Conservation (phyloP, 2,329 filamentous ascomycete species). For the Venturia carpophila region DNA sequence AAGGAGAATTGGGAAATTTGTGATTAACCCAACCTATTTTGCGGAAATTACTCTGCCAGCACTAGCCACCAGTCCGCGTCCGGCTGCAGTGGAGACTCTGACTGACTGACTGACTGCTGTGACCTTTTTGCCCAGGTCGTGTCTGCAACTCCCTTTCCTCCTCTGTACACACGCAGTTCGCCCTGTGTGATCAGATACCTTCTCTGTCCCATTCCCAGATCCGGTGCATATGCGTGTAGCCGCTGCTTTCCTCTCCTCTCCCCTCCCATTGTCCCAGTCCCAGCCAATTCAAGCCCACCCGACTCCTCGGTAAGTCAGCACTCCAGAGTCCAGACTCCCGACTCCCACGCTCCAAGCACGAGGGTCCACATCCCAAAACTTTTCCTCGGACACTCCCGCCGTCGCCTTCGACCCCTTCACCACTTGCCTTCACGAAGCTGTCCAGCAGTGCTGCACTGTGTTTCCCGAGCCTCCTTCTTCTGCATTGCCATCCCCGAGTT, state of each 20-base stretch:
- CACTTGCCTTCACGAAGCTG: background rate
- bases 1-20: constrained; percentile 9
- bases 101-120: background rate
- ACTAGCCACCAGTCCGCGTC: constrained; percentile 12
- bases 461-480: background rate
- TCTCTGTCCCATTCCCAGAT: background rate
- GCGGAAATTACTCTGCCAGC: constrained; percentile 8
- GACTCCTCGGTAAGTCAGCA: constrained; percentile 3
- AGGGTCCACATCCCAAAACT: constrained; percentile 6
- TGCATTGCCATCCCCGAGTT: background rate
- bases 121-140: background rate
- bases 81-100: constrained; percentile 9
- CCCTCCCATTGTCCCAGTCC: no score
- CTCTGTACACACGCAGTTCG: background rate
- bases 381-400: constrained; percentile 9
- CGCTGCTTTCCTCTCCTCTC: background rate
- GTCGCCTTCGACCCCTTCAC: background rate
- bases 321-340: constrained; percentile 13
- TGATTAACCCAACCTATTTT: constrained; percentile 11
- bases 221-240: constrained; percentile 4
- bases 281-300: background rate
- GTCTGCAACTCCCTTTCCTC: background rate
- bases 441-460: background rate
- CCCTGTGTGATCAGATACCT: no score
- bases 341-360: constrained; percentile 10